Evolutionary conservation across 139 green algal genomes (phyloP), one percentile per base, ranked within the genome.

Genomic region (Coelastrella sp.): DNA sequence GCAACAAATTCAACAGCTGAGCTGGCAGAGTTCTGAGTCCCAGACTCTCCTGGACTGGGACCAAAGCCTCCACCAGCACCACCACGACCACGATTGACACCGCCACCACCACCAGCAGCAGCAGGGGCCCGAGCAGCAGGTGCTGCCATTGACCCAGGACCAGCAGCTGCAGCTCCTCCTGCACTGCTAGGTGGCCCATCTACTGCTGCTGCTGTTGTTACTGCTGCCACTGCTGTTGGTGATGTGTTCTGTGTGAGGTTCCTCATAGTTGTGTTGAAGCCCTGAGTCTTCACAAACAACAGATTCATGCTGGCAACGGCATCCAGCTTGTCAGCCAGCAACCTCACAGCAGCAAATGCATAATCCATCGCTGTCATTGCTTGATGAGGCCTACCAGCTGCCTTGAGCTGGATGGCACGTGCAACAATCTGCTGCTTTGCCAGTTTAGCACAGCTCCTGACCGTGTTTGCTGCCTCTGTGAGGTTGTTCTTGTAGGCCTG

Each of bases 251-350:
- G 60, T 62, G 40, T 74, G 15, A 84, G 78, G 53, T 69, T 71
- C 23, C 78, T 64, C 78, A 84, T 37, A 8, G 78, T 84, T 35
- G 37, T 84, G 62, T 84, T 84, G 41, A 66, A 75, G 38, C 60
- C 78, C 78, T 84, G 78, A 19, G 75, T 82, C 53, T 82, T 82
- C 17, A 75, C 78, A 75, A 74, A 84, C 60, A 84, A 32, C 60
- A 74, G 60, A 43, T 84, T 74, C 78, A 84, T 84, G 40, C 41
- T 38, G 2, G 60, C 60, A 19, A 84, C 62, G 3, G 78, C 78
- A 50, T 74, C 41, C 38, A 84, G 78, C 78, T 84, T 84, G 15
- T 84, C 60, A 23, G 78, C 78, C 78, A 84, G 78, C 62, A 84
- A 40, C 30, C 78, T 23, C 38, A 84, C 40, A 45, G 78, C 78